These are phyloP conservation scores for Chenopodium quinoa DNA, from an alignment of 148 eudicot species.

Conservation along the genomic window DNA sequence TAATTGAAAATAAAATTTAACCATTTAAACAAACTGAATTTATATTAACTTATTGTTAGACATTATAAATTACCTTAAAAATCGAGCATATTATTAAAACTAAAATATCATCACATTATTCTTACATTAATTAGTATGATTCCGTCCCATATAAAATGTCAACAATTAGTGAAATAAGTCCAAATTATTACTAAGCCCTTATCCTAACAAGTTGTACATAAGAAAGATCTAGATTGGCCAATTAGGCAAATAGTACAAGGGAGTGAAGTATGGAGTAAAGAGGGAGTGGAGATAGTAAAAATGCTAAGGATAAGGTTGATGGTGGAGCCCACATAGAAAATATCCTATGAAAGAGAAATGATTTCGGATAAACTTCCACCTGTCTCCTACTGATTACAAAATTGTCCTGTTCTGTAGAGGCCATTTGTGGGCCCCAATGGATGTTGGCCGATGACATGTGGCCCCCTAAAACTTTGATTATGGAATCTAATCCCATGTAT, in stretches of 20 bases:
- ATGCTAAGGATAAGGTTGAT: constrained; percentile 26
- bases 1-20: too few relatives aligned
- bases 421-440: constrained; percentile 9
- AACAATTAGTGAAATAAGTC: too few relatives aligned
- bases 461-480: constrained; percentile 14
- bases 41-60: not conserved
- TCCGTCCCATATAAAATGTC: too few relatives aligned
- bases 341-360: constrained; percentile 3
- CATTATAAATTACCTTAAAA: too few relatives aligned
- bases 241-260: not conserved
- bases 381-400: constrained; percentile 7
- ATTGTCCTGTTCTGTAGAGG: constrained; percentile 17
- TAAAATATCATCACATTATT: too few relatives aligned
- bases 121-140: too few relatives aligned
- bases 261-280: not conserved
- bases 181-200: too few relatives aligned
- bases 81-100: too few relatives aligned
- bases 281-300: constrained; percentile 5
- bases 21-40: too few relatives aligned
- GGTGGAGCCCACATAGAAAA: constrained; percentile 3
- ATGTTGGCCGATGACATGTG: constrained; percentile 12
- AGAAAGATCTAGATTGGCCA: not conserved
- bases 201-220: not conserved
- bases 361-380: constrained; percentile 20
- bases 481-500: constrained; percentile 2